Evolutionary conservation across 345 rosid genomes (phyloP).

Genomic region (Xanthoceras sorbifolium): DNA sequence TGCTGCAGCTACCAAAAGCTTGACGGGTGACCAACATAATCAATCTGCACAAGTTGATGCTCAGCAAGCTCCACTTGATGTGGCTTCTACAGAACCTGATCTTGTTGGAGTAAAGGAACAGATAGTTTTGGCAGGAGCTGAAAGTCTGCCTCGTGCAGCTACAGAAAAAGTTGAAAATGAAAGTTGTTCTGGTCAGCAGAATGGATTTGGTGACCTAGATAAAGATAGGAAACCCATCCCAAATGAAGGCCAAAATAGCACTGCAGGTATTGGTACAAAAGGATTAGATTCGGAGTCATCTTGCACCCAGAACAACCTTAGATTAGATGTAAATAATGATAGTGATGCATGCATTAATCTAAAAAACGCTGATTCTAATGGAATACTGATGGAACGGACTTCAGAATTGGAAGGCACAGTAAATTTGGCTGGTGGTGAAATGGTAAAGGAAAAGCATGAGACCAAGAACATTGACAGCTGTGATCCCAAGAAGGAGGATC

Average conservation of each 20-base stretch:
- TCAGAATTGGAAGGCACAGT: slow-evolving; percentile 44
- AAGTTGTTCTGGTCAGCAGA: slow-evolving; percentile 37
- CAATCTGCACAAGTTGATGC: slow-evolving; percentile 36
- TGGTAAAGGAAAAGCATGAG: slow-evolving; percentile 44
- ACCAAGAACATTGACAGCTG: slow-evolving; percentile 35
- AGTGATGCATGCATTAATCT: slow-evolving; percentile 39
- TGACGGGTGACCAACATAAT: slow-evolving; percentile 32
- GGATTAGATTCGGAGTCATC: slow-evolving; percentile 70
- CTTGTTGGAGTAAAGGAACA: slow-evolving; percentile 44
- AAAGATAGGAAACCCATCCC: slow-evolving; percentile 39
- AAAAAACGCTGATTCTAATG: slow-evolving; percentile 47
- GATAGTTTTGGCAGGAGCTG: slow-evolving; percentile 41
- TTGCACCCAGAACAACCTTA: slow-evolving; percentile 51
- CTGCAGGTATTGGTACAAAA: slow-evolving; percentile 42
- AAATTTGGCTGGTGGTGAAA: slow-evolving; percentile 46
- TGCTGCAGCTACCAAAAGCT: slow-evolving; percentile 35
- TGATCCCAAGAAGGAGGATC: slow-evolving; percentile 33
- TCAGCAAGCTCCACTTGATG: slow-evolving; percentile 28
- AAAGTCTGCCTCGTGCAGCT: slow-evolving; percentile 40
- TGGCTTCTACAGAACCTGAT: slow-evolving; percentile 47
- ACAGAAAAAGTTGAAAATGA: slow-evolving; percentile 40
- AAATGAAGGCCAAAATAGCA: slow-evolving; percentile 44
- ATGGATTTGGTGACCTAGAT: slow-evolving; percentile 42
- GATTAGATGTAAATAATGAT: slow-evolving; percentile 57
- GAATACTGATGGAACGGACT: slow-evolving; percentile 32